Base-by-base conservation (phyloP, 2,329 filamentous ascomycete genomes). In the Hortaea sp. region DNA sequence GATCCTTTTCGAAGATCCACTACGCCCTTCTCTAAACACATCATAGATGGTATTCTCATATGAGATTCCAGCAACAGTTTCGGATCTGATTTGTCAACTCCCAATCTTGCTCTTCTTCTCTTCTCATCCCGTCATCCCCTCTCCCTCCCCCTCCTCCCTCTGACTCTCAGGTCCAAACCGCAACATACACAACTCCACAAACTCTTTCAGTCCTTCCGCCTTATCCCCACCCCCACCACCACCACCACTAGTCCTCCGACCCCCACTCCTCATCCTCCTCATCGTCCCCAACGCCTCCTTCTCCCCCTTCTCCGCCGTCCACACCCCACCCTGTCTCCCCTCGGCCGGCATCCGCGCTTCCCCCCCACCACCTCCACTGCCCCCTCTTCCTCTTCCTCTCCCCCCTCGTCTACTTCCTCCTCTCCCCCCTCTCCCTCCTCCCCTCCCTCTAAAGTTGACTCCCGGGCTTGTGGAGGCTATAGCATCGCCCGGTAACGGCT, bases 181-280 rank as follows among this genome's bases (percentile, higher is more conserved):
- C 51, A 73, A 56, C 40, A 61, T 64, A 45, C 73, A 63, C 45
- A 74, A 47, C 46, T 68, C 63, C 12, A 66, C 63, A 53, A 72
- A 72, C 41, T 70, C 67, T 5, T 51, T 55, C 56, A 73, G 60
- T 1, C 63, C 68, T 31, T 68, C 65, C 29, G 63, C 59, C 45
- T 63, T 59, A 39, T 60, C 57, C 11, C 59, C 57, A 1, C 58
- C 61, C 5, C 56, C 55, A 12, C 51, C 54, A 12, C 57, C 37
- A 7, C 10, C 10, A 9, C n/a, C 3, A 35, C 20, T 12, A 2
- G 32, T 4, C 10, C 32, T 3, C 12, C 62, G 5, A 20, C 4
- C 4, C 20, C 59, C 53, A 10, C 12, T 47, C 39, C 60, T 55
- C 56, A 62, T 56, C 39, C 51, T 57, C 39, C 51, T 54, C 6